A percentile compares a stretch with the other conserved stretches of the same genome.
phyloP scores from a whole-genome alignment of 2,329 filamentous ascomycete species.

The Stachybotrys echinatus region DNA sequence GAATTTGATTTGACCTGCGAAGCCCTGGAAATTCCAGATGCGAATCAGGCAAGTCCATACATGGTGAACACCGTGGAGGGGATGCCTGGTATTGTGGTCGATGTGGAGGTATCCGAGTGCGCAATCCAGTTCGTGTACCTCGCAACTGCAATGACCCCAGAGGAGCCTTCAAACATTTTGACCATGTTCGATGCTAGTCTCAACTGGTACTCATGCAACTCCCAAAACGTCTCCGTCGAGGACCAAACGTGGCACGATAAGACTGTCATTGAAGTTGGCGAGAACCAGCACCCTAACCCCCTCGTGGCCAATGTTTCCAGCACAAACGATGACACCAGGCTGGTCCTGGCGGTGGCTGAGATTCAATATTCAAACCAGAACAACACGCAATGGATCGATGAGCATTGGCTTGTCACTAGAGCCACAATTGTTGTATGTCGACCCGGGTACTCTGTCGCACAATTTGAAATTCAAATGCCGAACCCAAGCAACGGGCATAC shows the following conservation, averaged over 20 bases:
- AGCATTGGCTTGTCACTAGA: neutral
- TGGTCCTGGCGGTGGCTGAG: neutral
- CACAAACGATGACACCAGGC: neutral
- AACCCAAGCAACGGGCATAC: neutral
- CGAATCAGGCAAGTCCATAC: conserved; percentile 1
- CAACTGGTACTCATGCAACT: no score
- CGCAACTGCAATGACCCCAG: no score
- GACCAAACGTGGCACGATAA: neutral
- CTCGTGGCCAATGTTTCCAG: neutral
- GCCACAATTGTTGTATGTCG: neutral
- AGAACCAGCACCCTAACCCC: no score
- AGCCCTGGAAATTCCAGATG: conserved; percentile 13
- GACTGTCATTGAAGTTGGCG: neutral
- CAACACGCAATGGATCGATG: no score
- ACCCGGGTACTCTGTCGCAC: neutral
- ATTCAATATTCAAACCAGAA: neutral
- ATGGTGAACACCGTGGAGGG: neutral
- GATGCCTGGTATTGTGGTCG: neutral
- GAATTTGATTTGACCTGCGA: conserved; percentile 16
- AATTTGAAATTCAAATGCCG: neutral
- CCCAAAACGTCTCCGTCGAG: no score
- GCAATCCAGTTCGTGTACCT: neutral
- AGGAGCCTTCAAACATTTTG: no score
- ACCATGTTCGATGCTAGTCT: neutral
- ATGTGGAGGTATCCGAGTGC: neutral